Base-by-base conservation (phyloP, 2,329 filamentous ascomycete species). In the Penicillium aurantiogriseum region DNA sequence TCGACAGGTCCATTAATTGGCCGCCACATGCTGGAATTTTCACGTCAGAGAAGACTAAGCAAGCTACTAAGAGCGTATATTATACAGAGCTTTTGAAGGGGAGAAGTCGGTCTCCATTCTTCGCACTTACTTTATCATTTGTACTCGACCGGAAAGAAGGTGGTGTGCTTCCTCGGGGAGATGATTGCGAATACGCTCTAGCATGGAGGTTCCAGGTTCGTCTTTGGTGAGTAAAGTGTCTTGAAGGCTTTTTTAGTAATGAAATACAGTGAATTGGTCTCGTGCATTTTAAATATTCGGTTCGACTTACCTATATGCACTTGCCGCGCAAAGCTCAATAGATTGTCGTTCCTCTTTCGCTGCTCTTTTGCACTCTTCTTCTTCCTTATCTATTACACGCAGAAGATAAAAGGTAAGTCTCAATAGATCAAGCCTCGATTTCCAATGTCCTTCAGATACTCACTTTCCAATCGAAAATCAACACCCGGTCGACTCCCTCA, bases 391-490 rank as follows among this genome's bases (percentile, higher is more conserved):
- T 58, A 42, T 29, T 15, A 42, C 23, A 25, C 31, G n/a, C 21
- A 25, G 9, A 29, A 4, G 35, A 8, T n/a, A 4, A 17, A 38
- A 38, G 35, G 17, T 38, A n/a, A 38, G 35, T 10, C 17, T 38
- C 35, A 10, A n/a, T 38, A 38, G 35, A 38, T 38, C 35, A 38
- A n/a, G 17, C 4, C 7, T 38, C 17, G 35, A 38, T n/a, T 38
- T n/a, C 35, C 17, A n/a, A 38, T 3, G 3, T 38, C 17, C 8
- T 15, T 21, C 13, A 10, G 8, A 17, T 40, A 27, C 51, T 25
- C 36, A 58, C 56, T 47, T 58, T 51, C 46, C 56, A 58, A 48
- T 58, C 52, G 33, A 58, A 58, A 42, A 55, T 58, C 3, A 56
- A 36, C 6, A 58, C 21, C 2, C 17, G 23, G n/a, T 56, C 56